These are phyloP conservation scores for Leccinum laetum DNA, from an alignment of 1,284 basidiomycete species.

Conservation along the genomic window DNA sequence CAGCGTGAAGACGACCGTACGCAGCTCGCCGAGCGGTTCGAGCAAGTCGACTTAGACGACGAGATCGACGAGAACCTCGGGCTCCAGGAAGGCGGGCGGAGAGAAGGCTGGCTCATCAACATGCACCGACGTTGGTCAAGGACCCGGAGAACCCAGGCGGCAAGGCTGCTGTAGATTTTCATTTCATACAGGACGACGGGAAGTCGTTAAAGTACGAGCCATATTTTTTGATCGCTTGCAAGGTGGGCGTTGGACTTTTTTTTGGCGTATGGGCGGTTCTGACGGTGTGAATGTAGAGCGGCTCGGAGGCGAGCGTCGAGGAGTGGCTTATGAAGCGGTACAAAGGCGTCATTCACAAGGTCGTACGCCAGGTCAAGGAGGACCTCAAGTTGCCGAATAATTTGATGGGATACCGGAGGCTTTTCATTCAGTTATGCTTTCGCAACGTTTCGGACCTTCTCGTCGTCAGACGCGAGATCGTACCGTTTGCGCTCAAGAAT, in stretches of 20 bases:
- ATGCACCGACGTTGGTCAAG: conserved; percentile 96
- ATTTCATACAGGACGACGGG: conserved; percentile 98
- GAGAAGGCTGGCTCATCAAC: conserved; percentile 95
- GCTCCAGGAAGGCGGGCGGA: conserved; percentile 78
- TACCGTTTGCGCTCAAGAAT: conserved; percentile 89
- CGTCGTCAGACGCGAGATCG: conserved; percentile 82
- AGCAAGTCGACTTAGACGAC: conserved; percentile 73
- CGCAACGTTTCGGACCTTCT: conserved; percentile 93
- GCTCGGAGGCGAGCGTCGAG: conserved; percentile 90
- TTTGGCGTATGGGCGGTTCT: conserved; percentile 1
- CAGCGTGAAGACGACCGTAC: conserved; percentile 87
- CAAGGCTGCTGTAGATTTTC: conserved; percentile 92
- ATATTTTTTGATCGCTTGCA: conserved; percentile 92
- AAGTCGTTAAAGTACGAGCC: conserved; percentile 98
- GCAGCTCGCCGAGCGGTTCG: conserved; percentile 80
- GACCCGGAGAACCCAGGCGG: conserved; percentile 82
- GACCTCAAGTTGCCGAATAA: conserved; percentile 97
- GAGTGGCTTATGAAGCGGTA: conserved; percentile 97
- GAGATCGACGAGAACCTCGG: conserved; percentile 95
- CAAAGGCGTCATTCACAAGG: conserved; percentile 82
- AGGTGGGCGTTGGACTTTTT: conserved; percentile 50
- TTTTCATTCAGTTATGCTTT: conserved; percentile 91
- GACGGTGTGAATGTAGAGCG: conserved; percentile 48
- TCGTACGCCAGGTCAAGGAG: conserved; percentile 86
- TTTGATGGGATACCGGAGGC: conserved; percentile 86